Percentiles rank a stretch among this genome's conserved stretches.
These are phyloP conservation scores for Tetraselmis chui DNA, from an alignment of 139 green algal species.

Conservation along the genomic window DNA sequence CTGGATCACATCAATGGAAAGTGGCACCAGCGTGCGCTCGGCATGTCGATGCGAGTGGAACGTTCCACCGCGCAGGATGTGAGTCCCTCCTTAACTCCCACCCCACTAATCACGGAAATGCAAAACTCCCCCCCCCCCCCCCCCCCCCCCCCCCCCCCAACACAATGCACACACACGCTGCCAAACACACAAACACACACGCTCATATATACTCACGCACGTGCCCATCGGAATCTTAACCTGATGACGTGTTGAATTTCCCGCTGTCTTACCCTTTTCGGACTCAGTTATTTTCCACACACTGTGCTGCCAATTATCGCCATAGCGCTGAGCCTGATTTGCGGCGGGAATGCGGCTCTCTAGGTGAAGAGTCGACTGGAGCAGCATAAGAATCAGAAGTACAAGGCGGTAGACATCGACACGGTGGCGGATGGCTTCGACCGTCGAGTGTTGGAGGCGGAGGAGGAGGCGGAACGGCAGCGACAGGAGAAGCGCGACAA, in stretches of 20 bases:
- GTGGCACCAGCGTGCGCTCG: constrained; percentile 87
- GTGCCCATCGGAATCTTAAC: too few species aligned
- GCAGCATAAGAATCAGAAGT: constrained; percentile 42
- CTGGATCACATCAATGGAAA: constrained; percentile 99
- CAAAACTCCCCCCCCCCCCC: too few species aligned
- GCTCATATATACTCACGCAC: too few species aligned
- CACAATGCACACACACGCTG: too few species aligned
- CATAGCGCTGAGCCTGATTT: constrained; percentile 8
- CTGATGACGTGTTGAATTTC: too few species aligned
- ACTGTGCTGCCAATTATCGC: not conserved
- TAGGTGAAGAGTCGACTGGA: constrained; percentile 40
- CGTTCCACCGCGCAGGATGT: constrained; percentile 78
- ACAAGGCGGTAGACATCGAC: constrained; percentile 5
- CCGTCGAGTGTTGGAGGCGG: constrained; percentile 31
- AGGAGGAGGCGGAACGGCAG: constrained; percentile 48
- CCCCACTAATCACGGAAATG: too few species aligned
- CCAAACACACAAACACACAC: not conserved
- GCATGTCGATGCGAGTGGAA: constrained; percentile 94
- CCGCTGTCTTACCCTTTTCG: too few species aligned
- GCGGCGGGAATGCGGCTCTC: not conserved
- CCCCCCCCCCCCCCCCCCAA: too few species aligned
- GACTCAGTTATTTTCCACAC: not conserved
- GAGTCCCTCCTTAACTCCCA: not conserved
- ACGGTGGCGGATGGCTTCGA: constrained; percentile 37
- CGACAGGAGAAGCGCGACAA: constrained; percentile 15